A percentile compares a stretch with the other conserved stretches of the same genome.
These are phyloP conservation scores for Trichoderma sp. DNA, from an alignment of 2,329 filamentous ascomycete genomes.

Conservation along the genomic window DNA sequence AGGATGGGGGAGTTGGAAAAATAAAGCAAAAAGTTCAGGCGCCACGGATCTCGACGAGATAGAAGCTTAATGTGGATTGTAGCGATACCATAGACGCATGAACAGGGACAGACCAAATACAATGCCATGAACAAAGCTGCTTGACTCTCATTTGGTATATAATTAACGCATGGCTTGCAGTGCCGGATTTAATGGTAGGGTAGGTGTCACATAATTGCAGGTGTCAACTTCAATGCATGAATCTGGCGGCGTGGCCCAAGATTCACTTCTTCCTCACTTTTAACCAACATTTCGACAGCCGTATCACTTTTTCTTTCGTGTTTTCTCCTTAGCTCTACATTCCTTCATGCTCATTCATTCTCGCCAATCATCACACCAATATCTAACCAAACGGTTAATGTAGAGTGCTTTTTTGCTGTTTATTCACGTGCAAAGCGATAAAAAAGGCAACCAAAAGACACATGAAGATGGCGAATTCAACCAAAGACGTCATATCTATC, in stretches of 20 bases:
- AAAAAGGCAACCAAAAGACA: neutral
- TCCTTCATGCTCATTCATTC: neutral
- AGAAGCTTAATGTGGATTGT: constrained; percentile 37
- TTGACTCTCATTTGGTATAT: no score
- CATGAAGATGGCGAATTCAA: neutral
- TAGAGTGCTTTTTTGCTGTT: neutral
- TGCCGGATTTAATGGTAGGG: neutral
- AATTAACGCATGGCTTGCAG: neutral
- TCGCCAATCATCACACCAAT: neutral
- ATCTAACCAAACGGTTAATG: neutral
- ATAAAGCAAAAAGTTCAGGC: constrained; percentile 28
- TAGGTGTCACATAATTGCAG: neutral
- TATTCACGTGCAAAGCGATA: neutral
- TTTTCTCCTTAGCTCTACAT: neutral
- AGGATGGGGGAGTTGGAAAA: constrained; percentile 8
- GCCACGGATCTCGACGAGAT: constrained; percentile 14
- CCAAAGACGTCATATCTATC: neutral
- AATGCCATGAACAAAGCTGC: neutral
- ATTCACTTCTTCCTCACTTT: constrained; percentile 3
- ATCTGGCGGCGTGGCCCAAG: neutral
- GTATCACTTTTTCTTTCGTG: neutral
- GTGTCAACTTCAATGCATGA: neutral
- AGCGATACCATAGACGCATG: constrained; percentile 43
- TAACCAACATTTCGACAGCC: neutral
- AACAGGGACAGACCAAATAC: constrained; percentile 25